Percentiles rank a stretch among this genome's conserved stretches.
Conservation (phyloP, 768 basidiomycete species). For the Hericium rajendrae region DNA sequence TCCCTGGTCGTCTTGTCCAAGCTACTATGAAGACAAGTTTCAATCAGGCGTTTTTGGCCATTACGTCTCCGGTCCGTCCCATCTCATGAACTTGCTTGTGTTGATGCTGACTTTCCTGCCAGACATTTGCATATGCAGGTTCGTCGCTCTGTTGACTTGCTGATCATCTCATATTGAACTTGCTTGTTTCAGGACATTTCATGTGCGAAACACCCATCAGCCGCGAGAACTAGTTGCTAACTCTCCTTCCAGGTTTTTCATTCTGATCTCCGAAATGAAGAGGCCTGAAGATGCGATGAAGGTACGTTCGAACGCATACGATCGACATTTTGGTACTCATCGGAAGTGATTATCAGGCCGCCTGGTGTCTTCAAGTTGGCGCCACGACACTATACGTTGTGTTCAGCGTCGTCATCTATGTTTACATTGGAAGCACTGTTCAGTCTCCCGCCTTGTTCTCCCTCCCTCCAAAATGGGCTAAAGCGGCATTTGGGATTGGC, state of each 20-base stretch:
- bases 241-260: constrained; percentile 36
- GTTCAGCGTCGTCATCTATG: constrained; percentile 33
- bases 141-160: not conserved
- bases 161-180: not conserved
- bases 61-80: constrained; percentile 49
- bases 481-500: constrained; percentile 39
- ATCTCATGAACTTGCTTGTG: constrained; percentile 7
- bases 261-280: constrained; percentile 49
- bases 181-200: not conserved
- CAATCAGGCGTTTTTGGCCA: constrained; percentile 39
- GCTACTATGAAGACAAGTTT: constrained; percentile 32
- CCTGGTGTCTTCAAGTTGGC: constrained; percentile 45
- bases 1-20: constrained; percentile 29
- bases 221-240: constrained; percentile 13
- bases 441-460: constrained; percentile 38
- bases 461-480: constrained; percentile 39
- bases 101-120: not conserved
- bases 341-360: constrained; percentile 26
- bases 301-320: constrained; percentile 17
- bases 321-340: not conserved
- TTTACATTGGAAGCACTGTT: constrained; percentile 38
- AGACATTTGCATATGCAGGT: not conserved
- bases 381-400: constrained; percentile 39
- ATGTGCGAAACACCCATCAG: not conserved
- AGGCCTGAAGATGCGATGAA: constrained; percentile 46